Evolutionary conservation across 129 eudicot species (phyloP).

Genomic region (Dittrichia graveolens): DNA sequence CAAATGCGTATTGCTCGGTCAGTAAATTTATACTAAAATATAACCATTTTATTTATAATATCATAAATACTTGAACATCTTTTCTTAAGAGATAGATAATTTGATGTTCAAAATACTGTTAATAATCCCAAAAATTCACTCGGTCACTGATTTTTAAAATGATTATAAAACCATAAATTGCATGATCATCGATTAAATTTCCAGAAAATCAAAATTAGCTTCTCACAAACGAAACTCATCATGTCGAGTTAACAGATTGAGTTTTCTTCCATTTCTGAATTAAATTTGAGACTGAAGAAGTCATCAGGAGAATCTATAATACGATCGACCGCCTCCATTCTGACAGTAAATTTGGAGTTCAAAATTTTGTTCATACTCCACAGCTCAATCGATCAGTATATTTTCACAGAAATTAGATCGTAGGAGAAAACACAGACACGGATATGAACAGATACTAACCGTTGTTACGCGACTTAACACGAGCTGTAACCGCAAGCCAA

Average conservation of each 20-base stretch:
- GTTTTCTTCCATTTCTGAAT: background rate
- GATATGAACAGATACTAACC: constrained; percentile 39
- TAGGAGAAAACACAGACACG: background rate
- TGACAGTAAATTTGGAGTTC: no score
- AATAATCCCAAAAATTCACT: no score
- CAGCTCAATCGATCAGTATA: background rate
- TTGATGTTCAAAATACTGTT: no score
- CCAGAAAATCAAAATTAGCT: background rate
- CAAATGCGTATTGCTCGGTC: no score
- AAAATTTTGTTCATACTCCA: background rate
- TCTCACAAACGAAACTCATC: background rate
- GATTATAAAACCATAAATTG: background rate
- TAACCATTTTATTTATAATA: no score
- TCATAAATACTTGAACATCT: no score
- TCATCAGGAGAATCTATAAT: background rate
- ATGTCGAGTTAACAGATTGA: background rate
- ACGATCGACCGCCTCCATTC: background rate
- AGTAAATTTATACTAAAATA: no score
- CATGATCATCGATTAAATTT: background rate
- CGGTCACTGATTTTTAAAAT: background rate
- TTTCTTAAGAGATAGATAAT: no score
- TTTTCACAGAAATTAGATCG: constrained; percentile 10
- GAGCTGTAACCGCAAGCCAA: constrained; percentile 57
- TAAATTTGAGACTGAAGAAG: background rate
- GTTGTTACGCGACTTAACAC: constrained; percentile 53